Evolutionary conservation across 1,284 basidiomycete species (phyloP).

Genomic region (Sphaerobolus stellatus): DNA sequence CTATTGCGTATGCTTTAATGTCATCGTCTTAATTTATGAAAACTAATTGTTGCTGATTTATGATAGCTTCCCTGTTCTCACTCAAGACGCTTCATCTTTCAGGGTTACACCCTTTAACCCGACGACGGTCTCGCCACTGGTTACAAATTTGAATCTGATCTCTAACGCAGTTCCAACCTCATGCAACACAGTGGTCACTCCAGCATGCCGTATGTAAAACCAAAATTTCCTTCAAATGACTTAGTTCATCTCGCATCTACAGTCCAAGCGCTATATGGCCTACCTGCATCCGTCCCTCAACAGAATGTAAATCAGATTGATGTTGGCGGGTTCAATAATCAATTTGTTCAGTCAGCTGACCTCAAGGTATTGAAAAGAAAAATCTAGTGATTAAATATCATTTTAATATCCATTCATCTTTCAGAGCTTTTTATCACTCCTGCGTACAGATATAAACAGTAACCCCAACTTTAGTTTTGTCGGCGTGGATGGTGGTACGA

Average conservation of each 20-base stretch:
- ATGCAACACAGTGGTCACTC: not conserved
- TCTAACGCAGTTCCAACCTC: not conserved
- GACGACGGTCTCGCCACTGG: not conserved
- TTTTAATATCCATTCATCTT: not conserved
- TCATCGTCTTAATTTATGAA: not conserved
- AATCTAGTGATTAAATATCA: too few relatives aligned
- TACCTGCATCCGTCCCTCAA: slow-evolving; percentile 4
- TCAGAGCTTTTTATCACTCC: not conserved
- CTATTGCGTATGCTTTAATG: not conserved
- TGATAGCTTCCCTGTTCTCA: not conserved
- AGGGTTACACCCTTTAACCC: not conserved
- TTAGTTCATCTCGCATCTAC: not conserved
- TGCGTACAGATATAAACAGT: too few relatives aligned
- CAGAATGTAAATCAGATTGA: slow-evolving; percentile 8
- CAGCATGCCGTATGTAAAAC: not conserved
- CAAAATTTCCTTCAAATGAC: not conserved
- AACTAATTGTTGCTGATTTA: not conserved
- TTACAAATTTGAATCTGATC: not conserved
- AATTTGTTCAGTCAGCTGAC: slow-evolving; percentile 12
- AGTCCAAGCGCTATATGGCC: slow-evolving; percentile 11
- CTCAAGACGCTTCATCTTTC: not conserved
- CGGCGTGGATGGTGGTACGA: too few relatives aligned
- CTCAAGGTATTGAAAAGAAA: too few relatives aligned
- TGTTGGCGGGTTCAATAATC: slow-evolving; percentile 13
- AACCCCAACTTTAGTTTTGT: too few relatives aligned